Base-by-base conservation (phyloP, 106 monocot genomes). In the Platanthera guangdongensis region DNA sequence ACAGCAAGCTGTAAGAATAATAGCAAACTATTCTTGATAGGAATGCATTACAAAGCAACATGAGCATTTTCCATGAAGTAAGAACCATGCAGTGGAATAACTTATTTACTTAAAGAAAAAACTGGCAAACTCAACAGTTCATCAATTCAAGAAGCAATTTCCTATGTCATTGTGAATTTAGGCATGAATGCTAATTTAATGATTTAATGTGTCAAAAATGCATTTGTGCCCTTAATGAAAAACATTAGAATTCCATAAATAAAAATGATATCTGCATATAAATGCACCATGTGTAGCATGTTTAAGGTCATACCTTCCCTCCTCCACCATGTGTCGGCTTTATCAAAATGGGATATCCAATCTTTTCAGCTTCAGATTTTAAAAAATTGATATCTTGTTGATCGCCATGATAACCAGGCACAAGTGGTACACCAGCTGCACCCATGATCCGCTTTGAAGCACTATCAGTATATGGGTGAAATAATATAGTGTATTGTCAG, bases 261-360 rank as follows among this genome's bases (percentile, higher is more conserved):
- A 39, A 39, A 39, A 39, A 39, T 39, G 2, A 1, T 39, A 39
- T 0, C 2, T 39, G 39, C 3, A 39, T 39, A 39, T 39, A 39
- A 39, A 39, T 3, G 3, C 39, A 39, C 39, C 39, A 39, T 39
- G 3, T 3, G 39, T 39, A 12, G 30, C 5, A 19, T 65, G 13
- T 9, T 65, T 49, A 47, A 78, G 19, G 53, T 16, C 72, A 52
- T 87, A 96, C 95, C 89, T 97, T 97, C 16, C 97, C 97, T 62
- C 97, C 97, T 63, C 97, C 97, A 21, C 97, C 97, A 92, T 97
- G 97, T 62, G 97, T 97, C 13, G 97, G 97, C 65, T 97, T 97
- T 81, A 97, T 97, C 80, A 97, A 75, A 53, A 97, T 79, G 1
- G 97, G 97, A 85, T 91, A 97, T 64, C 97, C 93, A 81, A 97